Conservation (phyloP, 139 green algal genomes). For the Coelastrella sp. region DNA sequence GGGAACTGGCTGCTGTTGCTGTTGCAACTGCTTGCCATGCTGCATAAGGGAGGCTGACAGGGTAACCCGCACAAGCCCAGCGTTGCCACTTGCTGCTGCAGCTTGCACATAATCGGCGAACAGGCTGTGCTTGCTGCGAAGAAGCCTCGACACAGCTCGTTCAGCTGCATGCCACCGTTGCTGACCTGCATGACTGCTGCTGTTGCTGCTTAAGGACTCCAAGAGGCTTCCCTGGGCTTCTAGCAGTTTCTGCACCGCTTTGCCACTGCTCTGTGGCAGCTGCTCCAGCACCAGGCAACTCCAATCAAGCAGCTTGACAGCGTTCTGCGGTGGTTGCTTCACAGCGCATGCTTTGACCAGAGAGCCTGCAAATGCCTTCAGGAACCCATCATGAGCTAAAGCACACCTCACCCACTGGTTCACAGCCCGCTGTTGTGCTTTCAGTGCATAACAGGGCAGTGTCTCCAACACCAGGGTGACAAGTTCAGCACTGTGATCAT, state of each 20-base stretch:
- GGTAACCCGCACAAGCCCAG: constrained; percentile 50
- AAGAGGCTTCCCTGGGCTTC: constrained; percentile 62
- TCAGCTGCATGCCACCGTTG: not conserved
- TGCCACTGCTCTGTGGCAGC: constrained; percentile 65
- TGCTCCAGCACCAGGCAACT: constrained; percentile 53
- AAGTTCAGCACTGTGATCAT: constrained; percentile 59
- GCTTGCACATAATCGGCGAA: constrained; percentile 55
- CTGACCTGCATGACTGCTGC: not conserved
- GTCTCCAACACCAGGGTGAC: constrained; percentile 49
- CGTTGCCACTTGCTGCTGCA: constrained; percentile 34
- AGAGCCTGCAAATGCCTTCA: constrained; percentile 65
- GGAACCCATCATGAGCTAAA: constrained; percentile 59
- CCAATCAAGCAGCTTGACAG: constrained; percentile 68
- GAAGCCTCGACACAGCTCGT: constrained; percentile 29
- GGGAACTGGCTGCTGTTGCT: not conserved
- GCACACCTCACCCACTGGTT: constrained; percentile 20
- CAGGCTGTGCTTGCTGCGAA: constrained; percentile 46
- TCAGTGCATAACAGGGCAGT: constrained; percentile 46
- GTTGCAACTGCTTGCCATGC: constrained; percentile 18
- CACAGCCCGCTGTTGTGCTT: constrained; percentile 28
- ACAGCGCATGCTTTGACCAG: constrained; percentile 56
- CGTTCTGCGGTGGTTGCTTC: constrained; percentile 41
- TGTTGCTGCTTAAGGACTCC: constrained; percentile 11
- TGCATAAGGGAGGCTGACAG: constrained; percentile 25
- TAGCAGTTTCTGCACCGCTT: constrained; percentile 78